Base-by-base conservation (phyloP, 805 yeast genomes). In the Priceomyces melissophilus region DNA sequence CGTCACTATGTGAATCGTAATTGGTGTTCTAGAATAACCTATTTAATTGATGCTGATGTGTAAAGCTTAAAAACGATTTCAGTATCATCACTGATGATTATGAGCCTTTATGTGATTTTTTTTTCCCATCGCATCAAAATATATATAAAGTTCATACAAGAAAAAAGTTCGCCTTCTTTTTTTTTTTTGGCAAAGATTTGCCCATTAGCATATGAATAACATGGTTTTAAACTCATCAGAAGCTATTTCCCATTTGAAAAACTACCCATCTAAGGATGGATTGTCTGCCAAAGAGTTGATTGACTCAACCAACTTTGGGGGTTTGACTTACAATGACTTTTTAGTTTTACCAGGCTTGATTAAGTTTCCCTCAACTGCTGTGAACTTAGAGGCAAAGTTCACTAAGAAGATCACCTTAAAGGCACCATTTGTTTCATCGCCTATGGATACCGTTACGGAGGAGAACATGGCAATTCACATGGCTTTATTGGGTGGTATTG, bases 401-500 rank as follows among this genome's bases (percentile, higher is more conserved):
- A 91, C 99, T 61, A 90, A 85, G 75, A 85, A 84, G 60, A 93
- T 93, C 75, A 69, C 93, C 41, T 76, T 93, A 69, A 89, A 85
- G 75, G 75, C 96, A 35, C 99, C 99, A 43, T 88, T 93, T 53
- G 91, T 93, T 45, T 91, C 98, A 14, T 88, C 98, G 58, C 99
- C 99, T 55, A 93, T 93, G 99, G 99, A 93, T 72, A 93, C 99
- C 37, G 99, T 93, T 52, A 93, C 99, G 43, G 99, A 93, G 76
- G 72, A 89, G 48, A 87, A 83, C 46, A 93, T 93, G 99, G 99
- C 99, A 51, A 91, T 93, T 56, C 82, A 89, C 72, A 90, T 93
- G 97, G 97, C 99, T 53, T 79, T 93, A 53, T 79, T 90, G 57
- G 99, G 99, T 67, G 99, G 99, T 71, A 88, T 93, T 66, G 99